phyloP scores from a whole-genome alignment of 371 early-diverging fungal species.

The Mucor circinelloides region DNA sequence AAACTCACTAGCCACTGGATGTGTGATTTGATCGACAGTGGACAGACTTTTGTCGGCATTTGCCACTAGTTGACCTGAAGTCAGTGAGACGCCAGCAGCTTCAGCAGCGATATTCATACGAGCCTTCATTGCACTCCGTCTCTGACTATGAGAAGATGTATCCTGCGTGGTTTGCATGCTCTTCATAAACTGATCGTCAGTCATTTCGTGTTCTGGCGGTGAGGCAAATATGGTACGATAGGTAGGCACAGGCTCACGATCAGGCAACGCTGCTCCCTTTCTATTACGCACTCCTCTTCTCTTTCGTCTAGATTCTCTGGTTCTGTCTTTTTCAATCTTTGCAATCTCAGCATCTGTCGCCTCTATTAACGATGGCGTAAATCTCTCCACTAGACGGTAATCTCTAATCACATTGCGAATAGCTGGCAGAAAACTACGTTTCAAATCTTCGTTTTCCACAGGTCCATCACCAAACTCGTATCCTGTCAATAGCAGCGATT shows the following conservation, averaged over 20 bases:
- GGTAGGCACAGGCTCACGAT: slow-evolving; percentile 63
- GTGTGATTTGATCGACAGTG: background rate
- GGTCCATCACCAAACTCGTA: slow-evolving; percentile 69
- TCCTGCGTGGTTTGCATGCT: slow-evolving; percentile 21
- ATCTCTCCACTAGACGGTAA: slow-evolving; percentile 51
- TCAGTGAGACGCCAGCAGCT: slow-evolving; percentile 38
- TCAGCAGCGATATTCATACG: slow-evolving; percentile 54
- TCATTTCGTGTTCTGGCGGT: slow-evolving; percentile 44
- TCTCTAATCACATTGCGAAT: slow-evolving; percentile 55
- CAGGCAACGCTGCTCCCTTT: slow-evolving; percentile 55
- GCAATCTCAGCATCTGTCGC: slow-evolving; percentile 77
- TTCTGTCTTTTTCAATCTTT: slow-evolving; percentile 77
- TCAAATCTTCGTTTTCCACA: slow-evolving; percentile 78
- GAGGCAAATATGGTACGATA: slow-evolving; percentile 43
- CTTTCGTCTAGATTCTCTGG: slow-evolving; percentile 74
- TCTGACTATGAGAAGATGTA: slow-evolving; percentile 29
- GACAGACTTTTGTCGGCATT: background rate
- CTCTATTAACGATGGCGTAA: slow-evolving; percentile 70
- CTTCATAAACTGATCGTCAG: slow-evolving; percentile 42
- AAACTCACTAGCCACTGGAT: slow-evolving; percentile 14
- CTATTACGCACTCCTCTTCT: slow-evolving; percentile 72
- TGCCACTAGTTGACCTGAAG: slow-evolving; percentile 9
- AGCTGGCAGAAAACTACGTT: slow-evolving; percentile 69
- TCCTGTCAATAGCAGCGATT: slow-evolving; percentile 79
- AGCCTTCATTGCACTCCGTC: slow-evolving; percentile 46